Evolutionary conservation across 768 basidiomycete genomes (phyloP).

Genomic region (Amanita molliuscula): DNA sequence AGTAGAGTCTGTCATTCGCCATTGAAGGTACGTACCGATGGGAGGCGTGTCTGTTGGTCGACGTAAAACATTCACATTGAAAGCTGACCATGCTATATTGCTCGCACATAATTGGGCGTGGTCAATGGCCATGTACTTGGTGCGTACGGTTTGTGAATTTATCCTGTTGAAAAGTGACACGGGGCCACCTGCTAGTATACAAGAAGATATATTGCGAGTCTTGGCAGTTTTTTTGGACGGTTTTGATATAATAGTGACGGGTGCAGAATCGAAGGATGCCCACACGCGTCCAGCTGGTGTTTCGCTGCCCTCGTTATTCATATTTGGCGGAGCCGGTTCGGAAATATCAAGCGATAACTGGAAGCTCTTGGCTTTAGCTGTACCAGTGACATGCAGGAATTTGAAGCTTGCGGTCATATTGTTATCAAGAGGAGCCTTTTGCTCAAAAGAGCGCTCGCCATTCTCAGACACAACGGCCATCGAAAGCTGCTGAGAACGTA

Average conservation of each 20-base stretch:
- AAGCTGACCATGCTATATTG: conserved; percentile 88
- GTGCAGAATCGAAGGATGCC: conserved; percentile 88
- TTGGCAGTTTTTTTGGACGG: conserved; percentile 96
- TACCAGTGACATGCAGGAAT: conserved; percentile 81
- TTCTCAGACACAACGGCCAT: conserved; percentile 83
- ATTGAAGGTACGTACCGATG: conserved; percentile 59
- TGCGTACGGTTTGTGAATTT: conserved; percentile 93
- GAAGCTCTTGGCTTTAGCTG: conserved; percentile 85
- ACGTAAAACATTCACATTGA: conserved; percentile 84
- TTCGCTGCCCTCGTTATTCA: conserved; percentile 35
- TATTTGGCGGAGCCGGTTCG: conserved; percentile 51
- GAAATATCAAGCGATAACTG: conserved; percentile 78
- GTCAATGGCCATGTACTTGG: conserved; percentile 95
- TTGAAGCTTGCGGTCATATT: conserved; percentile 87
- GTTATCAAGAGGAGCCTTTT: conserved; percentile 74
- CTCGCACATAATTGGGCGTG: conserved; percentile 77
- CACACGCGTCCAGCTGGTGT: conserved; percentile 58
- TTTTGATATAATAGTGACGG: conserved; percentile 92
- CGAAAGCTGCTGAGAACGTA: conserved; percentile 69
- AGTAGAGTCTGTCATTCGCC: conserved; percentile 20
- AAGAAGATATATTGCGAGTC: conserved; percentile 84
- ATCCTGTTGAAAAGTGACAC: conserved; percentile 94
- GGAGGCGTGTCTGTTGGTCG: conserved; percentile 55
- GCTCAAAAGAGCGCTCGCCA: conserved; percentile 77
- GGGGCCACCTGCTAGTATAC: conserved; percentile 81